phyloP scores from a whole-genome alignment of 2,329 filamentous ascomycete species.

The Scolecobasidium constrictum region DNA sequence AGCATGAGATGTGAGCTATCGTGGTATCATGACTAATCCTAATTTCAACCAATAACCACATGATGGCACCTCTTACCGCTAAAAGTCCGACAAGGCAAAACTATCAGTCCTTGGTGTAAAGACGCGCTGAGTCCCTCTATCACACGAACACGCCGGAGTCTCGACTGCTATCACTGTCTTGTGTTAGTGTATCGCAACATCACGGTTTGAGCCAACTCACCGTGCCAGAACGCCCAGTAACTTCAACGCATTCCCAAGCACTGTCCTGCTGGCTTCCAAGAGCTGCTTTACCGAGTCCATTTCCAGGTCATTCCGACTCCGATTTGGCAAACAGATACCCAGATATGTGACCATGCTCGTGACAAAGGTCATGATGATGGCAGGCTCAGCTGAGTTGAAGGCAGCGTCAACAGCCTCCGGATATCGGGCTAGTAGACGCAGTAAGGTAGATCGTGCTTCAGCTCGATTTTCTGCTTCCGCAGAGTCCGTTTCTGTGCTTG shows the following conservation, averaged over 20 bases:
- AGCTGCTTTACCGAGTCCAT: neutral
- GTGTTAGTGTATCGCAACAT: neutral
- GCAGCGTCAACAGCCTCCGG: conserved; percentile 19
- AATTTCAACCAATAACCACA: too few species aligned
- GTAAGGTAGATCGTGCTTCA: conserved; percentile 13
- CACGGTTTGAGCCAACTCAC: neutral
- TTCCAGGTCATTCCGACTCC: neutral
- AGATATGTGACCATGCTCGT: conserved; percentile 18
- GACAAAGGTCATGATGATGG: conserved; percentile 20
- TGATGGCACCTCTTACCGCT: too few species aligned
- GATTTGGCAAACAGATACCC: conserved; percentile 14
- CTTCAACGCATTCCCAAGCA: neutral
- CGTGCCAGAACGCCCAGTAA: neutral
- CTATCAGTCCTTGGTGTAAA: too few species aligned
- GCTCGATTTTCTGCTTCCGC: neutral
- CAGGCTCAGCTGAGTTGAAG: conserved; percentile 19
- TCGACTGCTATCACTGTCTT: neutral
- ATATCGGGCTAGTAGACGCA: conserved; percentile 20
- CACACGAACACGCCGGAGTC: neutral
- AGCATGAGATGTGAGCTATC: too few species aligned
- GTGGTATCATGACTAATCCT: too few species aligned
- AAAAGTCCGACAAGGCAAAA: too few species aligned
- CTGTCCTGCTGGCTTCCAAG: neutral
- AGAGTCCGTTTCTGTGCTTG: neutral
- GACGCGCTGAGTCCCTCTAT: too few species aligned